Evolutionary conservation across 495 filamentous ascomycete genomes (phyloP), one percentile per base, ranked within the genome.

Genomic region (Trichodelitschia bisporula): DNA sequence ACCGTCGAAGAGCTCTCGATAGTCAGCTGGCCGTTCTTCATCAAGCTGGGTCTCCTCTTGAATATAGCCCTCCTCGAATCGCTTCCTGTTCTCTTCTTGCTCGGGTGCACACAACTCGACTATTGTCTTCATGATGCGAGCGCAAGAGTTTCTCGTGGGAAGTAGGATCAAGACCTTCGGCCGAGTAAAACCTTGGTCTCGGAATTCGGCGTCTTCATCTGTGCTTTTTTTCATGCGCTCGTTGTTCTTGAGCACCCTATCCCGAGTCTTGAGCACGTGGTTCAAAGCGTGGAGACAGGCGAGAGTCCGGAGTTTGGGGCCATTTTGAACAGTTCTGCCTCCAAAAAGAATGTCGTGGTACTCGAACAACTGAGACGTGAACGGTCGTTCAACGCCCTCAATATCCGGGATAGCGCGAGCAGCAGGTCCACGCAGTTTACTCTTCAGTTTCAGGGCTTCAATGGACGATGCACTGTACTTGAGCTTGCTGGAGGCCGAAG

Each of bases 141-240:
- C 73, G 37, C 78, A 89, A 2, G 77, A 69, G 40, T 90, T 69
- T 26, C 79, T 61, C 1, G 86, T 95, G 1, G 86, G 84, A 4
- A 91, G 51, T 23, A 97, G 58, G 39, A 92, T 72, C 15, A 97
- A 62, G 12, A 93, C 69, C 42, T 91, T 93, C 4, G 89, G 86
- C 2, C 86, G 62, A 0, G 86, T 92, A 47, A 93, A 97, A 3
- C 89, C 86, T 51, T 95, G 86, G 47, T 95, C 89, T 26, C 82
- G 67, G 17, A 80, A 56, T 31, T 95, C 86, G 15, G 78, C 54
- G 27, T 65, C 62, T 12, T 51, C 56, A n/a, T 49, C 43, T 2
- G 39, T 40, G 5, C 45, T 44, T 33, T 61, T 60, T n/a, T 62
- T 50, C 8, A 89, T 54, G 31, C 69, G 73, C 14, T 71, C 65